Percentiles rank a stretch among this genome's conserved stretches.
Evolutionary conservation across 306 rosid species (phyloP).

Genomic region (Cyamopsis tetragonoloba): DNA sequence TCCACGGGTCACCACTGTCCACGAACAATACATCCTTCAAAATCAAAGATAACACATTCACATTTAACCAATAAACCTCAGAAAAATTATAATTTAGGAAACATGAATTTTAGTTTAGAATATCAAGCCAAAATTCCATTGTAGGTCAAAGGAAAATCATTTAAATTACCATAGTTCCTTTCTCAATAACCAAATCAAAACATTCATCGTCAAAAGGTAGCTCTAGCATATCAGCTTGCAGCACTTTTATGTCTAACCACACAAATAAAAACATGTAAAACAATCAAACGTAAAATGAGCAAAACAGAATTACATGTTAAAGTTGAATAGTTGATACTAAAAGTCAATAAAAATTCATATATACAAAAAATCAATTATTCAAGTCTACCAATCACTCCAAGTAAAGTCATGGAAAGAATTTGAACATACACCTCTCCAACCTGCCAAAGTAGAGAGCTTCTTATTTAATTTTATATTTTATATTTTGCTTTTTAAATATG

Average conservation of each 20-base stretch:
- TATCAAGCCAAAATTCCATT: conserved; percentile 16
- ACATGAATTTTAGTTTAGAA: conserved; percentile 8
- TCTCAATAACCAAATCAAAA: conserved; percentile 92
- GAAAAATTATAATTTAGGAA: not conserved
- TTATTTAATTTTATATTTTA: not conserved
- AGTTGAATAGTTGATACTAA: not conserved
- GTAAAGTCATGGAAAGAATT: not conserved
- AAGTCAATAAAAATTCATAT: not conserved
- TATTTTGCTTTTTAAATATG: no score
- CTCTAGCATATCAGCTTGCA: conserved; percentile 95
- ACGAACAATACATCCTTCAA: conserved; percentile 94
- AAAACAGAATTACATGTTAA: not conserved
- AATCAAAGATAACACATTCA: conserved; percentile 23
- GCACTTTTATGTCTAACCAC: conserved; percentile 74
- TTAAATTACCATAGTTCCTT: conserved; percentile 86
- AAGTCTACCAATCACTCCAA: not conserved
- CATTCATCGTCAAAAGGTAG: conserved; percentile 72
- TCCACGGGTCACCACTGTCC: conserved; percentile 95
- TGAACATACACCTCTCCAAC: not conserved
- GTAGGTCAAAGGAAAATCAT: conserved; percentile 22
- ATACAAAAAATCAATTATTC: not conserved
- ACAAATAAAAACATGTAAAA: conserved; percentile 22
- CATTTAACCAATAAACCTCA: conserved; percentile 4
- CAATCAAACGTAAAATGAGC: not conserved
- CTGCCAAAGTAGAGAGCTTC: not conserved